Base-by-base conservation (phyloP, 495 filamentous ascomycete genomes). In the Saxophila tyrrhenica region DNA sequence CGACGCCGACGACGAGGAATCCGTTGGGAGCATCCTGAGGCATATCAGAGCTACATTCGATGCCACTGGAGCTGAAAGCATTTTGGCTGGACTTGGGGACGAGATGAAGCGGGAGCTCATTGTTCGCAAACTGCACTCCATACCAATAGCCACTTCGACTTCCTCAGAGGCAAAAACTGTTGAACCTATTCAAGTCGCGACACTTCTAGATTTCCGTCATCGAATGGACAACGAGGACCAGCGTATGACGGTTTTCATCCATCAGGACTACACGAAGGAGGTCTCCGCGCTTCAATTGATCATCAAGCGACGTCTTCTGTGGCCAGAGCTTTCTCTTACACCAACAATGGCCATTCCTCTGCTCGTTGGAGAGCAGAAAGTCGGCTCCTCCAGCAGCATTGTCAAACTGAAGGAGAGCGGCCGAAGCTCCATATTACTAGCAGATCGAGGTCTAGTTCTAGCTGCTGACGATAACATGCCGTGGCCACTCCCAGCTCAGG, bases 11-110 rank as follows among this genome's bases (percentile, higher is more conserved):
- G 43, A 20, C 15, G 59, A 61, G 15, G 58, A 58, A 24, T 44
- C 29, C n/a, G 19, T 62, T 1, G 55, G 57, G 11, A 39, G 9
- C 41, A 39, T 62, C 3, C 1, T 62, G 5, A 50, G 51, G 2
- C 55, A 51, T 25, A 51, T 58, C 15, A 45, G 59, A 25, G 55
- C 54, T 23, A 55, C 59, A 17, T 58, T 47, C 23, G 59, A 62
- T 13, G 50, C 59, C 15, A 55, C 55, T 10, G 59, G 59, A 8
- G 59, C 52, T 2, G 59, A 62, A 10, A 62, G 42, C 32, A 38
- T 62, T 2, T 55, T 62, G 17, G 55, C 50, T 7, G 46, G 42
- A 35, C 20, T 39, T 3, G 55, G 42, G 15, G 55, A 58, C 16
- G 41, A 23, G 1, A 54, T 48, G 17, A 57, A 24, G 25, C 20